Conservation (phyloP, 1,139 yeast genomes). For the Kazachstania sp. region DNA sequence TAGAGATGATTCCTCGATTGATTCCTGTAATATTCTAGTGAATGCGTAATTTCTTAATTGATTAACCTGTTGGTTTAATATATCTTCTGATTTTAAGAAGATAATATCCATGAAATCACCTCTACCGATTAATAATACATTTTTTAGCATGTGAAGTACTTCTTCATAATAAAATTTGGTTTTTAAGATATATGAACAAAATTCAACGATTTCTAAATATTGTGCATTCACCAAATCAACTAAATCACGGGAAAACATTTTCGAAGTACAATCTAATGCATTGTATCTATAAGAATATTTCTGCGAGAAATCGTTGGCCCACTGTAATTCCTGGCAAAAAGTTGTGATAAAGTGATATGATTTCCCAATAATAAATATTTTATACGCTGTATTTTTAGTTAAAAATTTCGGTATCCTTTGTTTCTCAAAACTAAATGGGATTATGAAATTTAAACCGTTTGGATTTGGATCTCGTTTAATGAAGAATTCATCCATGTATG, state of each 20-base stretch:
- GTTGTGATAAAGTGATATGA: slow-evolving; percentile 59
- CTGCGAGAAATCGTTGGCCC: slow-evolving; percentile 43
- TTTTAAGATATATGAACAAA: slow-evolving; percentile 44
- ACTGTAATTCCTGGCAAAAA: slow-evolving; percentile 54
- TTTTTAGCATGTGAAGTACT: slow-evolving; percentile 57
- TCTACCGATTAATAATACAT: slow-evolving; percentile 59
- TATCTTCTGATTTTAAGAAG: slow-evolving; percentile 45
- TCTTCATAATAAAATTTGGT: slow-evolving; percentile 42
- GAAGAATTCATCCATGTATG: slow-evolving; percentile 59
- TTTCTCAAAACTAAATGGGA: slow-evolving; percentile 21
- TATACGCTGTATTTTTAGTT: slow-evolving; percentile 39
- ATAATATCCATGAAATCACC: slow-evolving; percentile 72
- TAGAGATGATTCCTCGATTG: slow-evolving; percentile 60
- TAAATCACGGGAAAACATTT: slow-evolving; percentile 19
- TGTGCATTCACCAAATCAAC: slow-evolving; percentile 43
- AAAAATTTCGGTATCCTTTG: slow-evolving; percentile 55
- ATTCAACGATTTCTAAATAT: slow-evolving; percentile 49
- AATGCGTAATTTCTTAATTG: slow-evolving; percentile 58
- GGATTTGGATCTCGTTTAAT: slow-evolving; percentile 30
- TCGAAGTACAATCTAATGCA: slow-evolving; percentile 1
- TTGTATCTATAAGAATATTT: slow-evolving; percentile 22
- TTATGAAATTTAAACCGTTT: slow-evolving; percentile 3
- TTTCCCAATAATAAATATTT: slow-evolving; percentile 70
- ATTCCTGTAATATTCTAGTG: slow-evolving; percentile 55
- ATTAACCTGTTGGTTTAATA: slow-evolving; percentile 55